Evolutionary conservation across 2,329 filamentous ascomycete species (phyloP), one percentile per base, ranked within the genome.

Genomic region (Fusarium sp.): DNA sequence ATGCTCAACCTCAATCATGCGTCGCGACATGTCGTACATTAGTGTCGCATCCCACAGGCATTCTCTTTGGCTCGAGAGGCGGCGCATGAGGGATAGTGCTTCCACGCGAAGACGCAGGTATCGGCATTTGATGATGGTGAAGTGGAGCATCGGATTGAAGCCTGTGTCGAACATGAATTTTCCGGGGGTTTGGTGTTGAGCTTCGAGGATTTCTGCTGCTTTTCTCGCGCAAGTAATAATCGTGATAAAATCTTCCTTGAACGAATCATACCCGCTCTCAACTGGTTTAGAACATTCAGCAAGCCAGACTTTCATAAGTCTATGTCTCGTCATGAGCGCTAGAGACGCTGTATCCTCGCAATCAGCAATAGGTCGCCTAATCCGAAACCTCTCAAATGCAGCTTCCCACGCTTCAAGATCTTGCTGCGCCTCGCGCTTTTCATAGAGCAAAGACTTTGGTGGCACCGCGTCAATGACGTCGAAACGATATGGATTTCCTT

Each of bases 151-250:
- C 0, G 81, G 79, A 5, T 76, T 69, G 29, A 79, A 82, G 0
- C 80, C 81, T 69, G 80, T 79, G 57, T 81, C 79, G n/a, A 83
- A 82, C 24, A 74, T 79, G 66, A 83, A 84, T 35, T 74, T 78
- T 13, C 74, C 37, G 3, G 54, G 50, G 3, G 12, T 33, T 7
- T 24, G 26, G 1, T 9, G 24, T 2, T 29, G 39, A 2, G 13
- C 13, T 9, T 47, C 50, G 7, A 35, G 44, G 9, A 26, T 53
- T 6, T 39, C 28, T 3, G 70, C 66, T 16, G 76, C 68, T 7
- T 55, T 50, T 0, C 63, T 53, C 0, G 77, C 78, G 18, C 74
- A 67, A 0, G 72, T 59, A 3, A 82, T 68, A 13, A 82, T 77
- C 1, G 65, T 62, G 8, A 68, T 61, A 20, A 82, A 82, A 3